Conservation (phyloP, 352 stramenopile species). For the Phytophthora boehmeriae region DNA sequence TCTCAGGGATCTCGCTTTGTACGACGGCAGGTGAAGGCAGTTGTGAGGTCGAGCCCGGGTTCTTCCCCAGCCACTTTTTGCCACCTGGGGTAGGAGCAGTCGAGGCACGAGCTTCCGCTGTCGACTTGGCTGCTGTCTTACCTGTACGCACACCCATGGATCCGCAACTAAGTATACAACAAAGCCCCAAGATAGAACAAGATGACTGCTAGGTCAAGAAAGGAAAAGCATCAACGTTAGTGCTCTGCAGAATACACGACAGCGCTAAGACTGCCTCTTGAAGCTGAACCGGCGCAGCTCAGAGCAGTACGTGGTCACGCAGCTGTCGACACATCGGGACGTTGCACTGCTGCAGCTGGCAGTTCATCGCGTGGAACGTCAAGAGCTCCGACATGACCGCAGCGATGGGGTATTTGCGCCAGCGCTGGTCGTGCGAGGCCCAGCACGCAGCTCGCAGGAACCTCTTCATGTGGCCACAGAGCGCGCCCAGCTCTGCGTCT, state of each 20-base stretch:
- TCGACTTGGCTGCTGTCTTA: neutral
- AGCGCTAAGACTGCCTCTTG: neutral
- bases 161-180: no score
- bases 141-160: neutral
- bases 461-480: slow-evolving; percentile 68
- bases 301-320: slow-evolving; percentile 40
- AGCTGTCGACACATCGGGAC: slow-evolving; percentile 51
- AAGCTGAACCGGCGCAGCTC: neutral
- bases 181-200: no score
- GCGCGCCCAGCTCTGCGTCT: slow-evolving; percentile 31
- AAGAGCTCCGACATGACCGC: slow-evolving; percentile 49
- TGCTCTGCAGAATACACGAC: no score
- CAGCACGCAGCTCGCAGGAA: slow-evolving; percentile 64
- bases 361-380: slow-evolving; percentile 57
- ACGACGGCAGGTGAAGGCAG: slow-evolving; percentile 6
- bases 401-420: slow-evolving; percentile 42
- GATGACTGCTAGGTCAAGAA: no score
- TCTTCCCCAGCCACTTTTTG: slow-evolving; percentile 16
- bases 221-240: no score
- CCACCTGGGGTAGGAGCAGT: slow-evolving; percentile 14
- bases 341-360: slow-evolving; percentile 39
- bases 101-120: slow-evolving; percentile 14
- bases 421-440: slow-evolving; percentile 60
- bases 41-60: neutral
- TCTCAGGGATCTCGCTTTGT: neutral